These are phyloP conservation scores for Nitzschia inconspicua DNA, from an alignment of 108 stramenopile species.

Conservation along the genomic window DNA sequence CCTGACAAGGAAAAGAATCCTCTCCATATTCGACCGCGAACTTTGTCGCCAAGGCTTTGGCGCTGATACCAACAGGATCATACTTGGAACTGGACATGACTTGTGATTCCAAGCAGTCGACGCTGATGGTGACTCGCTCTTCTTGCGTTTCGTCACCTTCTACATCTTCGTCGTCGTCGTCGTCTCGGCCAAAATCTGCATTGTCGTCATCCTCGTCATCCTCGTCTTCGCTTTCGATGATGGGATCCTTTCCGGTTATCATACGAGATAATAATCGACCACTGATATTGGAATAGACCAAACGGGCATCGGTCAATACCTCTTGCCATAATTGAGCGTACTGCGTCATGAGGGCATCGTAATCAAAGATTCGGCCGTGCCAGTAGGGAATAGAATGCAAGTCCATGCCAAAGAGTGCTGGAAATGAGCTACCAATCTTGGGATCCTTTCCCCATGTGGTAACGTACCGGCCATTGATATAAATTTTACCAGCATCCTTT, in stretches of 20 bases:
- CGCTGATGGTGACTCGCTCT: constrained; percentile 11
- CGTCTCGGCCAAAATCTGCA: constrained; percentile 17
- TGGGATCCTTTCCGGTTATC: constrained; percentile 48
- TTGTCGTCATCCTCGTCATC: constrained; percentile 37
- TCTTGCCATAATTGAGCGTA: constrained; percentile 58
- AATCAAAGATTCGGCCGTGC: constrained; percentile 58
- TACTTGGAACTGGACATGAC: constrained; percentile 47
- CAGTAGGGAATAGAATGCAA: constrained; percentile 53
- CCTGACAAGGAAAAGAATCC: constrained; percentile 59
- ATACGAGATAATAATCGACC: constrained; percentile 55
- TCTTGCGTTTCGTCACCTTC: constrained; percentile 19
- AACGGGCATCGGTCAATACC: constrained; percentile 61
- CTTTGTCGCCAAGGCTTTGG: constrained; percentile 72
- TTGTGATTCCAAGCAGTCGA: constrained; percentile 65
- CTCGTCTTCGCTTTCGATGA: constrained; percentile 20
- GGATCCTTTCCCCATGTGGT: constrained; percentile 51
- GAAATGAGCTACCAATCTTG: constrained; percentile 35
- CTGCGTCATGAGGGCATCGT: constrained; percentile 27
- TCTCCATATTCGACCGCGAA: constrained; percentile 62
- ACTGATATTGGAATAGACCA: constrained; percentile 43
- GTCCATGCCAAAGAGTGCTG: constrained; percentile 78
- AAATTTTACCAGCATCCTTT: constrained; percentile 59
- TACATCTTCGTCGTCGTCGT: constrained; percentile 29
- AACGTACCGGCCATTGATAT: constrained; percentile 68
- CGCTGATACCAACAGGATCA: constrained; percentile 76